These are phyloP conservation scores for Colletotrichum orbiculare DNA, from an alignment of 2,329 filamentous ascomycete species.

Conservation along the genomic window DNA sequence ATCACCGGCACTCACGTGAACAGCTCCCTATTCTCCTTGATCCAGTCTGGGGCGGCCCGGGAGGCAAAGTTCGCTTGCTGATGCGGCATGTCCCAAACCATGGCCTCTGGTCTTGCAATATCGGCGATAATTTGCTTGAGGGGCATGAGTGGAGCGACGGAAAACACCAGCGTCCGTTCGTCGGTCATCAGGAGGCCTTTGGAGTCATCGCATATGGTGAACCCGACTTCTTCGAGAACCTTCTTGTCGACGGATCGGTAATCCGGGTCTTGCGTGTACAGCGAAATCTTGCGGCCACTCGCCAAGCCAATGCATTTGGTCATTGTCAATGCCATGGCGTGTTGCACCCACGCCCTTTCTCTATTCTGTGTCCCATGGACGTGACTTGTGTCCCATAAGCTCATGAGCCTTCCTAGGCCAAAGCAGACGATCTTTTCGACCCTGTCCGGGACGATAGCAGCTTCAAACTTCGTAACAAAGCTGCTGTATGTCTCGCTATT, in stretches of 20 bases:
- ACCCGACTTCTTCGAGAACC: conserved; percentile 1
- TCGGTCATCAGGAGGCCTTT: conserved; percentile 39
- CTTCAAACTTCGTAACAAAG: neutral
- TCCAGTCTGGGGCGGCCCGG: no score
- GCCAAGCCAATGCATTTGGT: neutral
- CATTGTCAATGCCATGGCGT: conserved; percentile 6
- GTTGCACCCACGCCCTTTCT: neutral
- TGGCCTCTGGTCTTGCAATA: conserved; percentile 37
- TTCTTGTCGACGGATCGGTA: neutral
- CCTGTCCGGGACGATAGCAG: neutral
- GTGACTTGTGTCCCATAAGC: no score
- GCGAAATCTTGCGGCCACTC: neutral
- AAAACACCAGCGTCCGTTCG: conserved; percentile 36
- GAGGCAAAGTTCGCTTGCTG: neutral
- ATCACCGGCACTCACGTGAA: no score
- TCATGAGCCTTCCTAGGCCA: conserved; percentile 3
- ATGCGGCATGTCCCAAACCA: conserved; percentile 35
- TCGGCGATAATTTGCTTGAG: conserved; percentile 40
- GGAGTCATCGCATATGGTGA: conserved; percentile 33
- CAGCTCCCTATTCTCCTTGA: no score
- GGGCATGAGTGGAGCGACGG: conserved; percentile 34
- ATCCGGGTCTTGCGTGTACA: conserved; percentile 10
- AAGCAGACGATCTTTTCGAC: conserved; percentile 17
- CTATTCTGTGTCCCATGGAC: neutral
- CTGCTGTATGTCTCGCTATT: neutral